Base-by-base conservation (phyloP, 805 yeast species). In the Ogataea zsoltii region DNA sequence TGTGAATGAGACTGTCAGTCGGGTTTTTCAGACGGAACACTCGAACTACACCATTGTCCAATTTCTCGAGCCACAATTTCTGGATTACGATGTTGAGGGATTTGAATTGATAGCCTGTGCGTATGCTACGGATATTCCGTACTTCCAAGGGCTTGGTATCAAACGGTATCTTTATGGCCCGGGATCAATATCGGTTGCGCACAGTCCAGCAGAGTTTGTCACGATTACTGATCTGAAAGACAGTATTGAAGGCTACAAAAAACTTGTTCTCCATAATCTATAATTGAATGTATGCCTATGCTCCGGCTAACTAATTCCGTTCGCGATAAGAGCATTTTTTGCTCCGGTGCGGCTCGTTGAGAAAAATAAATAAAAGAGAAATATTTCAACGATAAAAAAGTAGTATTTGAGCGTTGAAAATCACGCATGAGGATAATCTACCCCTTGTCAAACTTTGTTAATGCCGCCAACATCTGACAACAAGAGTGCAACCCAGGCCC, bases 61-160 rank as follows among this genome's bases (percentile, higher is more conserved):
- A 33, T 12, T 33, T n/a, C 48, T 54, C 12, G 68, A 57, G 3
- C 77, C 81, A 1, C 69, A 66, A 17, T 66, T 63, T 45, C 67
- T 77, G 50, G 81, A 80, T 56, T 71, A 68, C 58, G 68, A 79
- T n/a, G 79, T 81, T 3, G 77, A 80, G 15, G 85, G 84, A 0
- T 82, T 81, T 49, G 83, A 80, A 2, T 57, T 66, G 7, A 41
- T 49, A 26, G 46, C 53, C 6, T 50, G 54, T 31, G 40, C 56
- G 4, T 57, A 57, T 38, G 50, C 50, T 9, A 57, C 61, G 1
- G 80, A 75, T 51, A 66, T 75, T 35, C 77, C 78, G 7, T 62
- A 69, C 41, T 48, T 48, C 43, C 29, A 41, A 19, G 38, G 33
- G 2, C 13, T 18, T 7, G 38, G 47, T 70, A 31, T 58, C 37